These are phyloP conservation scores for Ajuga chamaepitys DNA, from an alignment of 257 asterid species.

Conservation along the genomic window DNA sequence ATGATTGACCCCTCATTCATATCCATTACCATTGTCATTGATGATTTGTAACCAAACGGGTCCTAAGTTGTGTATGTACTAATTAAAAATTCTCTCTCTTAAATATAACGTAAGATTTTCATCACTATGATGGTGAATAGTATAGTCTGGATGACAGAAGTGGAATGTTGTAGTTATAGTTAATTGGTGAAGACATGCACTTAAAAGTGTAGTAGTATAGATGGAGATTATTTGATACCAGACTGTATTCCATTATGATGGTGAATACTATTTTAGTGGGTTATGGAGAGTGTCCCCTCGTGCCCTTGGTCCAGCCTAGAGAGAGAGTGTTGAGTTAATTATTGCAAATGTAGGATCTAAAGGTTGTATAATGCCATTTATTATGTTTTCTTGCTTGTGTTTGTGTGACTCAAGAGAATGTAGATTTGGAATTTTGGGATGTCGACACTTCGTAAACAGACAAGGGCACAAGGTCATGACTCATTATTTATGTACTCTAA, in stretches of 20 bases:
- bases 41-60: too few relatives aligned
- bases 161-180: too few relatives aligned
- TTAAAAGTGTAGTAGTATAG: neutral
- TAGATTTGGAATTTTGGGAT: conserved; percentile 15
- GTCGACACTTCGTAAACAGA: neutral
- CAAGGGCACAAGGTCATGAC: neutral
- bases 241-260: conserved; percentile 26
- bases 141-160: too few relatives aligned
- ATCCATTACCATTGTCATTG: too few relatives aligned
- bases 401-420: conserved; percentile 8
- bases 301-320: conserved; percentile 12
- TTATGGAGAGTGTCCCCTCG: neutral
- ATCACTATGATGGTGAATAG: conserved; percentile 8
- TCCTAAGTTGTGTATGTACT: too few relatives aligned
- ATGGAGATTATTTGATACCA: conserved; percentile 8
- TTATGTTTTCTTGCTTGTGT: conserved; percentile 2
- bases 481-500: too few relatives aligned
- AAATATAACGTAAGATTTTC: neutral
- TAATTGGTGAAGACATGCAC: neutral
- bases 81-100: too few relatives aligned
- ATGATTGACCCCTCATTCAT: too few relatives aligned
- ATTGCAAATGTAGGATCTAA: neutral
- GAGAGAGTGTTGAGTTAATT: neutral
- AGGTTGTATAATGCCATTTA: conserved; percentile 1
- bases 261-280: neutral